Conservation (phyloP, 129 eudicot genomes). For the Lactuca saligna region DNA sequence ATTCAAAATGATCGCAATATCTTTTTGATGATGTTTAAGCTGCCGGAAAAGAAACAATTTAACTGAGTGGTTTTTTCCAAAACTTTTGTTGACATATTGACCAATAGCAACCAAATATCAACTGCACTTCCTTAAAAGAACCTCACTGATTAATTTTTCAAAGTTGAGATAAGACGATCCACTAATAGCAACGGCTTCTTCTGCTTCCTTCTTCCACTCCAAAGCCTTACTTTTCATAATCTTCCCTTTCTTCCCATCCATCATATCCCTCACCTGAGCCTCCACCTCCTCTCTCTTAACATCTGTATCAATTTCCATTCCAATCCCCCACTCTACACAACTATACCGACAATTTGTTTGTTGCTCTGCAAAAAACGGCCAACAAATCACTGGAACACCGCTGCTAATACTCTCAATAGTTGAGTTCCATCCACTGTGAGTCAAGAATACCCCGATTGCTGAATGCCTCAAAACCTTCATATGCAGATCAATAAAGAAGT, state of each 20-base stretch:
- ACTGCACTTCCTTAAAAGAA: conserved; percentile 6
- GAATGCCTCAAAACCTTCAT: conserved; percentile 31
- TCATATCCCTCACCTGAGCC: conserved; percentile 33
- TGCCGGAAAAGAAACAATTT: too few relatives aligned
- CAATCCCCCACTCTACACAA: conserved; percentile 38
- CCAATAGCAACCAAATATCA: not conserved
- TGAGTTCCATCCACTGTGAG: conserved; percentile 51
- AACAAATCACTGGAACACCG: conserved; percentile 43
- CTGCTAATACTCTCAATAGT: conserved; percentile 38
- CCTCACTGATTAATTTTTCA: conserved; percentile 25
- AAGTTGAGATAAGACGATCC: conserved; percentile 39
- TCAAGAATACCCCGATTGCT: conserved; percentile 40
- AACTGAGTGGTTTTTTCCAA: too few relatives aligned
- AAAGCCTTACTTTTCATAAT: conserved; percentile 28
- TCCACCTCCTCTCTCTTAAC: conserved; percentile 37
- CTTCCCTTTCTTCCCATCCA: conserved; percentile 42
- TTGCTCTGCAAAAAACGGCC: conserved; percentile 57
- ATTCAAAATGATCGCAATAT: too few relatives aligned
- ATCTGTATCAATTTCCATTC: conserved; percentile 40
- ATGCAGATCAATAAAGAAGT: not conserved
- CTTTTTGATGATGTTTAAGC: too few relatives aligned
- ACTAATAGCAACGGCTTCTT: conserved; percentile 29
- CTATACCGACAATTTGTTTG: conserved; percentile 42
- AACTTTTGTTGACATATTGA: not conserved
- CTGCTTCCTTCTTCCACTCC: conserved; percentile 37